Evolutionary conservation across 2,329 filamentous ascomycete species (phyloP), one percentile per base, ranked within the genome.

Genomic region (Lecanicillium sp.): DNA sequence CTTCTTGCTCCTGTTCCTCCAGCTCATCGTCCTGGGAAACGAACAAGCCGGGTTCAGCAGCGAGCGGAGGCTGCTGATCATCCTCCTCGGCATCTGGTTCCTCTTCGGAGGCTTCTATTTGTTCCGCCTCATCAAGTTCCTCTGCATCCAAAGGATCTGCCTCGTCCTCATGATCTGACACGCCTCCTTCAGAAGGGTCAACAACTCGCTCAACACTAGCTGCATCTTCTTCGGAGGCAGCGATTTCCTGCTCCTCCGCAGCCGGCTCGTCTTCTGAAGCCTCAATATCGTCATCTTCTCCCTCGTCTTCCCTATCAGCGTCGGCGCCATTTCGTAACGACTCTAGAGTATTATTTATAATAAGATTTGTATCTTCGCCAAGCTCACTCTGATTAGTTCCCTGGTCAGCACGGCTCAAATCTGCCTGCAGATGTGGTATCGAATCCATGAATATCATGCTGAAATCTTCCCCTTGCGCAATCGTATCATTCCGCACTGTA

Each of bases 371-470:
- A 22, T 69, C 68, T 14, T 78, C 72, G 4, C 73, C 75, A 45
- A 76, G 61, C 20, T 74, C 69, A 8, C 65, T 59, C 4, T 62
- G 53, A 2, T 53, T 48, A 3, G 58, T 55, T 3, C 56, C 52
- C 17, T 58, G 54, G 9, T 55, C 47, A 14, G 56, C 57, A 41
- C 52, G 56, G 30, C 54, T 53, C 40, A 65, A 56, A 27, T 62
- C 62, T 2, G 58, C 62, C 27, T 68, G 66, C 39, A 76, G 59
- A 0, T 71, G 73, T 3, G 68, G 70, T 14, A 78, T 58, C 3
- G 71, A 73, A 33, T 73, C 65, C 43, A 75, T 65, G 22, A 72
- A 71, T 40, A 77, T 77, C 71, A 77, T 77, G 50, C 72, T 77
- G 44, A 77, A 77, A 29, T 71, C 69, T 43, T 77, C 73, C 13